Conservation (phyloP, 169 alveolate genomes). For the Plasmodium coatneyi region DNA sequence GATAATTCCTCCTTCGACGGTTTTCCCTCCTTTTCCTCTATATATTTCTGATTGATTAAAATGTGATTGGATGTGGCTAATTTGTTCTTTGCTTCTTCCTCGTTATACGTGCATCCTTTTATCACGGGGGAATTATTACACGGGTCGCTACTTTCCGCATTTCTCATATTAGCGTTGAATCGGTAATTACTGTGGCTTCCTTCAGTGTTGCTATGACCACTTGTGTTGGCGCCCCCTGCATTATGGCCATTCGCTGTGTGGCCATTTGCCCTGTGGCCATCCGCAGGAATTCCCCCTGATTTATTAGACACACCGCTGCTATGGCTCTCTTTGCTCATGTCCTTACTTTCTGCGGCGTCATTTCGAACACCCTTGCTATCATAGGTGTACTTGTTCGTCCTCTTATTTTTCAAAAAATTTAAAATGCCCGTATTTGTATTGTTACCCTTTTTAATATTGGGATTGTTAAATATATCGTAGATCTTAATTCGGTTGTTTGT, state of each 20-base stretch:
- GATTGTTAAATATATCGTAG: constrained; percentile 37
- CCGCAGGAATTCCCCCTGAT: neutral
- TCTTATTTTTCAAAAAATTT: constrained; percentile 53
- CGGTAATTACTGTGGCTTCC: neutral
- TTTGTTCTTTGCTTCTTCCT: constrained; percentile 4
- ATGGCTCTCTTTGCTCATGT: neutral
- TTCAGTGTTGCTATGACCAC: neutral
- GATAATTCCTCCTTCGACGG: neutral
- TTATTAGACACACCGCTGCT: neutral
- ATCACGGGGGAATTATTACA: neutral
- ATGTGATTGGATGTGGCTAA: neutral
- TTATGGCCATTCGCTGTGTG: neutral
- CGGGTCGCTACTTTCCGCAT: neutral
- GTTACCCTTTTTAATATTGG: constrained; percentile 22
- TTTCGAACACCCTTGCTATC: constrained; percentile 61
- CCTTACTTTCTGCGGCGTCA: constrained; percentile 8
- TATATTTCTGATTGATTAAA: constrained; percentile 3
- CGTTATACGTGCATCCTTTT: constrained; percentile 9
- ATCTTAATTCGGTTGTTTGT: constrained; percentile 24
- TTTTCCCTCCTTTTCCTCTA: neutral
- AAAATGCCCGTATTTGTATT: constrained; percentile 41
- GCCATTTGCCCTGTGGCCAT: no score
- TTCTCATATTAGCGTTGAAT: neutral
- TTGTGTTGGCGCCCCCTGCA: neutral
- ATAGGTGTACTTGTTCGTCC: constrained; percentile 23